Base-by-base conservation (phyloP, 83 land plant genomes). In the Picea mariana region DNA sequence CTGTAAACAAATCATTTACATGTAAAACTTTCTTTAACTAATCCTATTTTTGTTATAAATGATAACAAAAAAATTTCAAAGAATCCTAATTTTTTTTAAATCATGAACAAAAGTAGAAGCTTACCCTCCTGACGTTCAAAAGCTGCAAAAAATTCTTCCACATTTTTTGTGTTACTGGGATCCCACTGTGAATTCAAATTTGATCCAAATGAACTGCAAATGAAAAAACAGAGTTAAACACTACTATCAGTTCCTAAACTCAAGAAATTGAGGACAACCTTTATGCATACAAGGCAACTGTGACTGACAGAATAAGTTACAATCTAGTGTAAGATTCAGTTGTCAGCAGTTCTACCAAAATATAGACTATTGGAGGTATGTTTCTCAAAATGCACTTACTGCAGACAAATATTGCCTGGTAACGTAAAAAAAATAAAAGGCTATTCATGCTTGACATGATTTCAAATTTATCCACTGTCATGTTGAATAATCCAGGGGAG, bases 171-270 rank as follows among this genome's bases (percentile, higher is more conserved):
- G 11, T 9, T 20, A 20, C 77, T 73, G 12, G 24, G 77, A 73
- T 47, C 77, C 4, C 21, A 44, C 77, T 73, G 77, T 44, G 47
- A 47, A 73, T 73, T 73, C 47, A 73, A 2, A 73, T 73, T 47
- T 73, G 77, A 73, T 73, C 58, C 77, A 44, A 44, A 73, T 1
- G 77, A 73, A 8, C 77, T 73, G 77, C 55, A 73, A 44, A 38
- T 42, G 42, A 73, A 44, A 52, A 73, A 9, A 17, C 55, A 44
- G 24, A 42, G 75, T 71, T 38, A 71, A 44, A 4, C 55, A 44
- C 24, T 52, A 73, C n/a, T 44, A 4, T 13, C 23, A 52, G 58
- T 11, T 52, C 58, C 58, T 52, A 13, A 12, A 52, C 58, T 52
- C 58, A 52, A 52, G 58, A 52, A 52, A 52, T 52, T 52, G 13